Conservation (phyloP, 768 basidiomycete genomes). For the Auricularia auricula-judae region DNA sequence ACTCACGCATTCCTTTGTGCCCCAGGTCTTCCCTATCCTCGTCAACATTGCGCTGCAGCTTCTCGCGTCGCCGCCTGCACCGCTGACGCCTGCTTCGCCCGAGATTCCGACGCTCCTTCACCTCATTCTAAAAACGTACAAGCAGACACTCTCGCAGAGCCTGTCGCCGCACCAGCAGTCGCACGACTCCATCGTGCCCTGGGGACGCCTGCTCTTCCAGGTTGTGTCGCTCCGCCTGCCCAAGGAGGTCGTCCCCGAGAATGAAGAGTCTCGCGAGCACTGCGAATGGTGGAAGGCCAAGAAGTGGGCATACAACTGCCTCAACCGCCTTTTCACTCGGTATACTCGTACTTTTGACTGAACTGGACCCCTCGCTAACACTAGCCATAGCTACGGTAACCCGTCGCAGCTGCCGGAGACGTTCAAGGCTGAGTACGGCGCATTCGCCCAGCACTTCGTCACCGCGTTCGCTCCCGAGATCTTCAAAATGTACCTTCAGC, state of each 20-base stretch:
- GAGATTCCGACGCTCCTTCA: slow-evolving; percentile 80
- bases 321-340: slow-evolving; percentile 73
- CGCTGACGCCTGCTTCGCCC: slow-evolving; percentile 37
- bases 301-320: slow-evolving; percentile 83
- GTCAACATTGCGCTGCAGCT: slow-evolving; percentile 65
- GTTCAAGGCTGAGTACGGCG: slow-evolving; percentile 54
- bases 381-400: slow-evolving; percentile 55
- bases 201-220: slow-evolving; percentile 75
- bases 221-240: slow-evolving; percentile 68
- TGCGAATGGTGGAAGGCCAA: slow-evolving; percentile 87
- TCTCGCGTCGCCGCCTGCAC: slow-evolving; percentile 42
- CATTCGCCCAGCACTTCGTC: slow-evolving; percentile 71
- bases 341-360: slow-evolving; percentile 11
- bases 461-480: slow-evolving; percentile 77
- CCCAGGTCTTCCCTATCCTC: slow-evolving; percentile 61
- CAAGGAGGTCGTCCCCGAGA: slow-evolving; percentile 49
- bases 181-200: slow-evolving; percentile 67
- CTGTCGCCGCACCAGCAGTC: slow-evolving; percentile 67
- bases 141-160: slow-evolving; percentile 64
- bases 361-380: too few relatives aligned
- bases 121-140: slow-evolving; percentile 80
- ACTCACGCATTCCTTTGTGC: slow-evolving; percentile 45
- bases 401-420: slow-evolving; percentile 74
- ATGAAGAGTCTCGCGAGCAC: slow-evolving; percentile 65
- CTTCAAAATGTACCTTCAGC: slow-evolving; percentile 62